Evolutionary conservation across 148 eudicot genomes (phyloP).

Genomic region (Rhododendron ferrugineum): DNA sequence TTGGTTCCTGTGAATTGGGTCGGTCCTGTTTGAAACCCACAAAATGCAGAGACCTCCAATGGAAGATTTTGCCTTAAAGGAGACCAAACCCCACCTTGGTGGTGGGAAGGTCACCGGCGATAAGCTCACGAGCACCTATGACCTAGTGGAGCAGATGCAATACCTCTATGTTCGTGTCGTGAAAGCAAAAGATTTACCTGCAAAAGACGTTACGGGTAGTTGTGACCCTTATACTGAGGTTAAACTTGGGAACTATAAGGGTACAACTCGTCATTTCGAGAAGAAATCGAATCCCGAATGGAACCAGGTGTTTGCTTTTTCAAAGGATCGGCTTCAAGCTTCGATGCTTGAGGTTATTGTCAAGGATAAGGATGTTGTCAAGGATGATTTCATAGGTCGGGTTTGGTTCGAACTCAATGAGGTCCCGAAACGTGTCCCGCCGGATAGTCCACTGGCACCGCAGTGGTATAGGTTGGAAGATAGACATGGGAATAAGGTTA

Average conservation of each 20-base stretch:
- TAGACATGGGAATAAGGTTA: constrained; percentile 19
- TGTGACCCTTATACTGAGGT: constrained; percentile 40
- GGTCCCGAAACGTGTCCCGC: constrained; percentile 32
- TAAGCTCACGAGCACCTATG: constrained; percentile 20
- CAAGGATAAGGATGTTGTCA: constrained; percentile 32
- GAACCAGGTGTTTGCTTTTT: constrained; percentile 41
- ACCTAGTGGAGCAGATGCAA: constrained; percentile 35
- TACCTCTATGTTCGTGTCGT: constrained; percentile 36
- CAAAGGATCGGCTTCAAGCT: constrained; percentile 34
- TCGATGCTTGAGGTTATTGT: constrained; percentile 25
- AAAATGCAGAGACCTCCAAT: constrained; percentile 43
- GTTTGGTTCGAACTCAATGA: constrained; percentile 32
- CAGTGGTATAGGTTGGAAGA: constrained; percentile 41
- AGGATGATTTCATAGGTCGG: constrained; percentile 29
- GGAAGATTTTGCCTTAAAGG: constrained; percentile 48
- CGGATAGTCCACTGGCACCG: constrained; percentile 39
- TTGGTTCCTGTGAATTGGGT: background rate
- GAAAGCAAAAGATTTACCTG: constrained; percentile 33
- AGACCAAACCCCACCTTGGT: constrained; percentile 49
- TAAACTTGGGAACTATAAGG: constrained; percentile 36
- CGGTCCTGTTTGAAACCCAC: background rate
- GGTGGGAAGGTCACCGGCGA: constrained; percentile 31
- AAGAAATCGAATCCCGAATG: constrained; percentile 32
- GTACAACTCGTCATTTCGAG: constrained; percentile 25
- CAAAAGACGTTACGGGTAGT: constrained; percentile 6